Evolutionary conservation across 2,329 filamentous ascomycete species (phyloP), one percentile per base, ranked within the genome.

Genomic region (Uncinocarpus reesii): DNA sequence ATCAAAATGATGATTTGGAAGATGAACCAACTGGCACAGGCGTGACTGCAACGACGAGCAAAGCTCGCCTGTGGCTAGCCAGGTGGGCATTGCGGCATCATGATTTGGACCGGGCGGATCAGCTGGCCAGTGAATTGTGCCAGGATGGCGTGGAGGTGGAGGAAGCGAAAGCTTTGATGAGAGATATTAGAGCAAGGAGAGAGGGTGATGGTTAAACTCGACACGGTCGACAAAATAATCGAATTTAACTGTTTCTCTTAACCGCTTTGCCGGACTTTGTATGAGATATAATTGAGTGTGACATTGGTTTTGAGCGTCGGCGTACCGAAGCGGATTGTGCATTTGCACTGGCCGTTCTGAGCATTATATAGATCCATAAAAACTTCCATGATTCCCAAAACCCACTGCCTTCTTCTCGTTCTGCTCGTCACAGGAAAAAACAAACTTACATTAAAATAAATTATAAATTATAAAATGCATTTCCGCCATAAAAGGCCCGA

Each of bases 111-210:
- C 77, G 84, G 16, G 86, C 87, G 3, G 84, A 84, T 67, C 79
- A 86, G 53, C 70, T 96, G 35, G 89, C 88, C 0, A 87, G 83
- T 52, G 92, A 98, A 67, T 71, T 98, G 38, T 95, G 89, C 63
- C 87, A 95, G 66, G 92, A 98, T 65, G 92, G 92, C 0, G 82
- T 93, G 21, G 92, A 96, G 66, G 87, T 96, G 1, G 92, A 98
- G 63, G 92, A 98, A 66, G 92, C 92, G 23, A 96, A 96, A 69
- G 87, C 88, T 2, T 71, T 96, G 57, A 84, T 95, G 53, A 77
- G 87, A 52, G 90, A 96, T 65, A 82, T 94, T 10, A 77, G 89
- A 56, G 84, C 84, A 3, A 77, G 85, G 55, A 76, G 88, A 65
- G 84, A 86, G 24, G 63, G 26, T 16, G 26, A n/a, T 3, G 26